These are phyloP conservation scores for Spizellomyces punctatus DNA, from an alignment of 192 early-diverging fungal species.

Conservation along the genomic window DNA sequence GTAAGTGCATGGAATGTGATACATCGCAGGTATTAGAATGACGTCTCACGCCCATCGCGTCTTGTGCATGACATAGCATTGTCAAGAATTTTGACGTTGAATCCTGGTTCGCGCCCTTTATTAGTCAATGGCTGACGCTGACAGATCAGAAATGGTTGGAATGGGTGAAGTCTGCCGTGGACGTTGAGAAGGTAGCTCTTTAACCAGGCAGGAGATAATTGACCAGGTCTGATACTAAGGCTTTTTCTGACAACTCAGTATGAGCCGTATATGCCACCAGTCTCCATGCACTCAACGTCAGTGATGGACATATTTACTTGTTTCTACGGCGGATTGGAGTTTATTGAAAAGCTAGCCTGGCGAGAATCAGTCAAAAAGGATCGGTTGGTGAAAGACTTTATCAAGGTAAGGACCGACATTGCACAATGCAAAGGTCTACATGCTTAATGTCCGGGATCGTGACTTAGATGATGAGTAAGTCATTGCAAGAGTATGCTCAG, in stretches of 20 bases:
- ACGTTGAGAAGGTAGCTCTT: constrained; percentile 62
- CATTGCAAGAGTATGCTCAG: constrained; percentile 60
- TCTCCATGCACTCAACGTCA: constrained; percentile 69
- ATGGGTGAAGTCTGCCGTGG: constrained; percentile 70
- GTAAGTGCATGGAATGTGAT: constrained; percentile 11
- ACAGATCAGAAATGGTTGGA: constrained; percentile 67
- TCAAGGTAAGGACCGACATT: constrained; percentile 54
- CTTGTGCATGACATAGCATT: not conserved
- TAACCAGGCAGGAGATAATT: not conserved
- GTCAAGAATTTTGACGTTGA: constrained; percentile 68
- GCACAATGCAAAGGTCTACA: not conserved
- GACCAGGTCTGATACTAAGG: not conserved
- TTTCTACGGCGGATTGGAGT: constrained; percentile 73
- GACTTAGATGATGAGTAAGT: constrained; percentile 55
- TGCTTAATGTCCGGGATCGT: not conserved
- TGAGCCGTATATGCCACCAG: constrained; percentile 50
- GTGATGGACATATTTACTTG: constrained; percentile 80
- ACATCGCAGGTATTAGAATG: constrained; percentile 2
- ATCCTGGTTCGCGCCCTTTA: constrained; percentile 69
- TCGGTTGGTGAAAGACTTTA: constrained; percentile 63
- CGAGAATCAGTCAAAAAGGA: constrained; percentile 62
- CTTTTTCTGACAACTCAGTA: constrained; percentile 27
- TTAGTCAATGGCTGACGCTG: constrained; percentile 65
- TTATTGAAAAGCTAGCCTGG: constrained; percentile 69
- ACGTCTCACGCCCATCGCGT: too few species aligned